Conservation (phyloP, 768 basidiomycete genomes). For the Boletus patriciae region DNA sequence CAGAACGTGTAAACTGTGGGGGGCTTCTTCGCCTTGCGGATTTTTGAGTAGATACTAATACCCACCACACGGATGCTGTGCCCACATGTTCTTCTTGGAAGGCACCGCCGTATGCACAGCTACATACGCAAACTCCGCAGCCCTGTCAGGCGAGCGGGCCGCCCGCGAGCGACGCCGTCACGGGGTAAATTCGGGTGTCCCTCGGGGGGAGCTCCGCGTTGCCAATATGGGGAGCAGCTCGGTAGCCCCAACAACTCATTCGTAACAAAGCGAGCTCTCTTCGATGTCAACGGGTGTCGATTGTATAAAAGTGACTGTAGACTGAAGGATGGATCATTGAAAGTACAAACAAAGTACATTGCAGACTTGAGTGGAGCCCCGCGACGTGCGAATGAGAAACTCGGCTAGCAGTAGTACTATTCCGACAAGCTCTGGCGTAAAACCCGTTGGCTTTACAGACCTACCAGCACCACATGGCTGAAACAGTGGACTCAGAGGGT, state of each 20-base stretch:
- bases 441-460: neutral
- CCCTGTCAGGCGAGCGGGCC: too few species aligned
- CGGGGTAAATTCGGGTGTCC: too few species aligned
- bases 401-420: neutral
- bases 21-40: too few species aligned
- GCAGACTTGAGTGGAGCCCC: too few species aligned
- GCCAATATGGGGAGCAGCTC: too few species aligned
- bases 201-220: too few species aligned
- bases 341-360: too few species aligned
- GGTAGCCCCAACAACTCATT: too few species aligned
- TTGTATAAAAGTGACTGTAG: neutral
- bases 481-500: slow-evolving; percentile 9
- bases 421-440: slow-evolving; percentile 3
- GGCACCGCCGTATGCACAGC: neutral
- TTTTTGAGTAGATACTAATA: neutral
- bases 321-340: too few species aligned
- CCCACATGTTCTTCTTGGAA: neutral
- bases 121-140: neutral
- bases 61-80: neutral
- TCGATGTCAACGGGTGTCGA: too few species aligned
- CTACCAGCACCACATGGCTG: slow-evolving; percentile 21
- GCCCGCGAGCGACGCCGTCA: too few species aligned
- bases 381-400: neutral
- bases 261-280: too few species aligned
- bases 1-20: neutral